Conservation (phyloP, 441 rosid genomes). For the Croton laevigatus region DNA sequence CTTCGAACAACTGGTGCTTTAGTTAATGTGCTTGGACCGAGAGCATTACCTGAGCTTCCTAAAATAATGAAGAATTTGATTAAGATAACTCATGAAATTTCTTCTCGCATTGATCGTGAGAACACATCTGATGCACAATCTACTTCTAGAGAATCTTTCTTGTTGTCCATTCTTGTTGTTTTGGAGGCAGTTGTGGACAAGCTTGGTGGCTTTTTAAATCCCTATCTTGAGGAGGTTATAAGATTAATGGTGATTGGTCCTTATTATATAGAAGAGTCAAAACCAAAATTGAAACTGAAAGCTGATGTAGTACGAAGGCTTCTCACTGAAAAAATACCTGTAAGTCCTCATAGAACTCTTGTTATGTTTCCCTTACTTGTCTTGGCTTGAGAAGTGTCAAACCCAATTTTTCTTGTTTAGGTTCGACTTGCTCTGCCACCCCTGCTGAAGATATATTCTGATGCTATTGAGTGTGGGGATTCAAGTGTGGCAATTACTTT, state of each 20-base stretch:
- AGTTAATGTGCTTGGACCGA: slow-evolving; percentile 83
- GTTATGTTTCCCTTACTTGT: background rate
- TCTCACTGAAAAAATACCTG: slow-evolving; percentile 76
- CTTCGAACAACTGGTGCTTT: slow-evolving; percentile 76
- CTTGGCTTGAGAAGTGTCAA: slow-evolving; percentile 11
- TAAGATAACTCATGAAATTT: slow-evolving; percentile 37
- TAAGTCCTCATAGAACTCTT: slow-evolving; percentile 37
- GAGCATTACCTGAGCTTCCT: slow-evolving; percentile 81
- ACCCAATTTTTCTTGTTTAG: slow-evolving; percentile 40
- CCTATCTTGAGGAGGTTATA: slow-evolving; percentile 74
- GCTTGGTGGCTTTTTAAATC: slow-evolving; percentile 92
- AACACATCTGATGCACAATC: slow-evolving; percentile 21
- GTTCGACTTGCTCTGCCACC: slow-evolving; percentile 88
- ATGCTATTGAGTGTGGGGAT: slow-evolving; percentile 73
- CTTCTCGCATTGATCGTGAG: slow-evolving; percentile 28
- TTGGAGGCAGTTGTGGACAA: slow-evolving; percentile 89
- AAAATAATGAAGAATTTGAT: slow-evolving; percentile 66
- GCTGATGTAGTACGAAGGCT: slow-evolving; percentile 70
- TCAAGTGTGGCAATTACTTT: slow-evolving; percentile 72
- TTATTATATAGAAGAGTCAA: slow-evolving; percentile 52
- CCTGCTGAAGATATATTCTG: slow-evolving; percentile 59
- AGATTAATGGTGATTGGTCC: slow-evolving; percentile 63
- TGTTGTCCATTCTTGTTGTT: slow-evolving; percentile 62
- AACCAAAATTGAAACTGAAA: slow-evolving; percentile 64
- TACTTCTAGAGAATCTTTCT: slow-evolving; percentile 37